phyloP scores from a whole-genome alignment of 495 filamentous ascomycete species.

The Hypoxylon rickii region DNA sequence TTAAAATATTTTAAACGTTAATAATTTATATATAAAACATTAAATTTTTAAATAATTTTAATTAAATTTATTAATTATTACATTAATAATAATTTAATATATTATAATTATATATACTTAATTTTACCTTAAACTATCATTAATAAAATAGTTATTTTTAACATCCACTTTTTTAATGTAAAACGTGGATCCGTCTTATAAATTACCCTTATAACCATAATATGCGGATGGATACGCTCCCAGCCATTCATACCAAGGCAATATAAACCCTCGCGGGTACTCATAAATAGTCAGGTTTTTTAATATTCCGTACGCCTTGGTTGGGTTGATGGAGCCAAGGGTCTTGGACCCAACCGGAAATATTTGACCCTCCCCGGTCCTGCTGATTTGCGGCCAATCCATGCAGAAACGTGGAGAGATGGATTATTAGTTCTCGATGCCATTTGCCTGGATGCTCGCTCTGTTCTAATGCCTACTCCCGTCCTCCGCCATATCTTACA shows the following conservation, averaged over 20 bases:
- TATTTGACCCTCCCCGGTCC: constrained; percentile 22
- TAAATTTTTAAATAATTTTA: too few species aligned
- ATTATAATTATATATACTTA: too few species aligned
- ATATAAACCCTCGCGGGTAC: constrained; percentile 4
- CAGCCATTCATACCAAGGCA: constrained; percentile 1
- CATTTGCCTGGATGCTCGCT: constrained; percentile 4
- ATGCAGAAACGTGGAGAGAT: constrained; percentile 34
- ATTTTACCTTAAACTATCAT: too few species aligned
- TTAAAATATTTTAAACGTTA: too few species aligned
- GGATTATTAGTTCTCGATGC: constrained; percentile 18
- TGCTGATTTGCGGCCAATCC: constrained; percentile 28
- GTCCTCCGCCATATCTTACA: too few species aligned
- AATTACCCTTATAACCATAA: too few species aligned
- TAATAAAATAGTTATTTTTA: too few species aligned
- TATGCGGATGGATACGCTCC: constrained; percentile 3
- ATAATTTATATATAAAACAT: too few species aligned
- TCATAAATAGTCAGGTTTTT: constrained; percentile 6
- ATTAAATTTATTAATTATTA: too few species aligned
- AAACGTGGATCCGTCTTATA: too few species aligned
- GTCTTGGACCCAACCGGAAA: constrained; percentile 27
- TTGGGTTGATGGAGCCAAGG: constrained; percentile 25
- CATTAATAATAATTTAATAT: too few species aligned
- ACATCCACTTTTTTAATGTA: too few species aligned
- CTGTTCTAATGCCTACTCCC: constrained; percentile 6
- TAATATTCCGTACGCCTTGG: constrained; percentile 3